Evolutionary conservation across 805 yeast species (phyloP).

Genomic region (Kodamaea kakaduensis): DNA sequence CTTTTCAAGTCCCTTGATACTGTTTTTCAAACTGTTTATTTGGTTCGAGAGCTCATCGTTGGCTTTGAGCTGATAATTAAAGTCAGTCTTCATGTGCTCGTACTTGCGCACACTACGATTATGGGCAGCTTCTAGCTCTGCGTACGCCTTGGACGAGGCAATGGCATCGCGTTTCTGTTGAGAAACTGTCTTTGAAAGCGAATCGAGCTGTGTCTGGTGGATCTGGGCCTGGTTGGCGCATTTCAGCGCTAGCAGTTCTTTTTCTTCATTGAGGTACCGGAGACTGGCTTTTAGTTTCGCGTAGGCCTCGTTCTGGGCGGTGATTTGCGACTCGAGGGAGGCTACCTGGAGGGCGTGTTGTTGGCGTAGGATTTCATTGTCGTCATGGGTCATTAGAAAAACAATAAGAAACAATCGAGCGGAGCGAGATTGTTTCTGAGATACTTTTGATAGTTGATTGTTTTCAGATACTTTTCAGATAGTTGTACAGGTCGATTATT

Average conservation of each 20-base stretch:
- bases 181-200: conserved; percentile 18
- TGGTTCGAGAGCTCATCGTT: conserved; percentile 39
- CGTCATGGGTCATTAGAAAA: too few species aligned
- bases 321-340: conserved; percentile 24
- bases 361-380: conserved; percentile 25
- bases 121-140: conserved; percentile 20
- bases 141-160: conserved; percentile 10
- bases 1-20: conserved; percentile 24
- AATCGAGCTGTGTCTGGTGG: conserved; percentile 15
- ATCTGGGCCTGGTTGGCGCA: conserved; percentile 28
- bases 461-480: too few species aligned
- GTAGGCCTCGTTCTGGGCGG: conserved; percentile 31
- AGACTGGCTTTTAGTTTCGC: conserved; percentile 32
- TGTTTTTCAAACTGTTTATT: conserved; percentile 24
- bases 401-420: too few species aligned
- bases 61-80: conserved; percentile 29
- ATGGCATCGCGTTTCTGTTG: conserved; percentile 18
- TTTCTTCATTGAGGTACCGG: conserved; percentile 32
- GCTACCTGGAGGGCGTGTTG: conserved; percentile 22
- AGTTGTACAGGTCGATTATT: too few species aligned
- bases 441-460: too few species aligned
- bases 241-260: conserved; percentile 30
- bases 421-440: too few species aligned
- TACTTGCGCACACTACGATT: conserved; percentile 23
- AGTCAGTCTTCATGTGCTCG: conserved; percentile 34